phyloP scores from a whole-genome alignment of 768 basidiomycete genomes.

The Leccinellum albellum region DNA sequence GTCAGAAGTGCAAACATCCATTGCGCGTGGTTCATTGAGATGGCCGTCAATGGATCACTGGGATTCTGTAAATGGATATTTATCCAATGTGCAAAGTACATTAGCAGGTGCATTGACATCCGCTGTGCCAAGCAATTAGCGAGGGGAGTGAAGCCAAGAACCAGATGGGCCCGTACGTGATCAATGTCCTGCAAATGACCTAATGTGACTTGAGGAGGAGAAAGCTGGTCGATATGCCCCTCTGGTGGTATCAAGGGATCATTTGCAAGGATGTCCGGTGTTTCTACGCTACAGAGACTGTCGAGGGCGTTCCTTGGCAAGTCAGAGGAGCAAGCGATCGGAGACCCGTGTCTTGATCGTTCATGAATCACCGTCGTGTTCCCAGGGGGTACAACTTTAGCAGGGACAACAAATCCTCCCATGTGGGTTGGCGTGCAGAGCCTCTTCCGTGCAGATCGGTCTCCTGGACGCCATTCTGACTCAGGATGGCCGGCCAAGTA shows the following conservation, averaged over 20 bases:
- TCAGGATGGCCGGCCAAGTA: slow-evolving; percentile 69
- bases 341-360: slow-evolving; percentile 1
- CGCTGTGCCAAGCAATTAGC: slow-evolving; percentile 40
- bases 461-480: slow-evolving; percentile 55
- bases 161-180: slow-evolving; percentile 49
- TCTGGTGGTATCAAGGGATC: not conserved
- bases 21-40: slow-evolving; percentile 57
- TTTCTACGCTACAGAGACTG: not conserved
- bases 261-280: not conserved
- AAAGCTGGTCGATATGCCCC: slow-evolving; percentile 11
- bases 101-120: slow-evolving; percentile 68
- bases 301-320: not conserved
- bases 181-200: slow-evolving; percentile 56
- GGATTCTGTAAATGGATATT: slow-evolving; percentile 51
- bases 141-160: not conserved
- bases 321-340: not conserved
- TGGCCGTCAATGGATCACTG: slow-evolving; percentile 35
- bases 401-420: slow-evolving; percentile 37
- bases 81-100: slow-evolving; percentile 85
- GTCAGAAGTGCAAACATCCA: slow-evolving; percentile 79
- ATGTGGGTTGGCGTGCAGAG: slow-evolving; percentile 19
- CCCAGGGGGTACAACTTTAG: not conserved
- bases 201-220: slow-evolving; percentile 57
- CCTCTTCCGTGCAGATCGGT: slow-evolving; percentile 13
- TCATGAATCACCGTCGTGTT: not conserved